Base-by-base conservation (phyloP, 192 early-diverging fungal species). In the Backusella psychrophila region DNA sequence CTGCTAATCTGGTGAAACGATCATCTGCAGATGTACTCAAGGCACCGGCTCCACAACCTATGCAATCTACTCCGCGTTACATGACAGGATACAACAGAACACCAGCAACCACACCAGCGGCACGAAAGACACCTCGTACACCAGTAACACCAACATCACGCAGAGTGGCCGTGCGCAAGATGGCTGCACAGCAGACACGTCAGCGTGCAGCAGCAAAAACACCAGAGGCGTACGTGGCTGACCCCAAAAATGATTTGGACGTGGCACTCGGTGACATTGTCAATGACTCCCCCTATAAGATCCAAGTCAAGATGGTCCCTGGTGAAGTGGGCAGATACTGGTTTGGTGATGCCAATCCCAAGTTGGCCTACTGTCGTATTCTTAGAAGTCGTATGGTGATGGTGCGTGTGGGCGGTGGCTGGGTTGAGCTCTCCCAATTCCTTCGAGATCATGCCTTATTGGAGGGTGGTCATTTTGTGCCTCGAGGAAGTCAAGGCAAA, bases 361-460 rank as follows among this genome's bases (percentile, higher is more conserved):
- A 89, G 67, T 71, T 91, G 17, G 87, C 85, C 33, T 90, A 90
- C 73, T 91, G 90, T 49, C 89, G 89, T 71, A 88, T 90, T 42
- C 70, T 91, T 49, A 75, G 88, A 39, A 86, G 88, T 73, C 78
- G 88, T 1, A 86, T 88, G 85, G 89, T 91, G 35, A 91, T 91
- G 90, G 90, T 91, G 31, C 85, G 90, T 66, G 89, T 91, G 4
- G 90, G 90, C 31, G 90, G 90, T 73, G 90, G 89, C 59, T 90
- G 89, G 89, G 84, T 80, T 39, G 88, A 89, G 66, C 67, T 89
- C 11, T 89, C 88, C 29, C 86, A 87, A 81, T 89, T 79, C 29
- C 36, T 79, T 35, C 34, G 74, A 19, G 78, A 79, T 4, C 78
- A 79, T 56, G 78, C 78, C 3, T 52, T 79, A 19, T 23, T 79